These are phyloP conservation scores for Tolypocladium nubicola DNA, from an alignment of 2,329 filamentous ascomycete species.

Conservation along the genomic window DNA sequence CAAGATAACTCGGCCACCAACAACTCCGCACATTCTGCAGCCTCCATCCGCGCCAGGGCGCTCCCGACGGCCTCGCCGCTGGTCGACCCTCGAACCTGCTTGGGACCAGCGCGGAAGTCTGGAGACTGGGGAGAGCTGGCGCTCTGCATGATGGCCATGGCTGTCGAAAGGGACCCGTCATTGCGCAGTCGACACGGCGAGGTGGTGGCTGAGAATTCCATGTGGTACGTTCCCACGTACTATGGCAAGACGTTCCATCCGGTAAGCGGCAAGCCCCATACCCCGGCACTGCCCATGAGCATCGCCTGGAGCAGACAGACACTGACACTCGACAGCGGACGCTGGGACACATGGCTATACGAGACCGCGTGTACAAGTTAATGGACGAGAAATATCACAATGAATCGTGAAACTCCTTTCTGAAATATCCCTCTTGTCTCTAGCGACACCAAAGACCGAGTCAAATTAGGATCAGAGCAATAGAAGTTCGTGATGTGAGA, in stretches of 20 bases:
- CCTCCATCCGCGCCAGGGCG: slow-evolving; percentile 1
- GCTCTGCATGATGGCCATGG: slow-evolving; percentile 33
- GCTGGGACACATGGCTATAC: slow-evolving; percentile 25
- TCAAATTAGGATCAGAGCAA: no score
- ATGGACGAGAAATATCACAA: slow-evolving; percentile 7
- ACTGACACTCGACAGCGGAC: slow-evolving; percentile 15
- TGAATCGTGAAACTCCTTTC: not conserved
- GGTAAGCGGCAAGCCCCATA: slow-evolving; percentile 11
- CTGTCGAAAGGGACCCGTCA: slow-evolving; percentile 21
- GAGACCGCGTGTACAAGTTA: slow-evolving; percentile 12
- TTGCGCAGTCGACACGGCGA: slow-evolving; percentile 18
- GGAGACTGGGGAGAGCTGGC: slow-evolving; percentile 33
- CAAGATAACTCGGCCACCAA: slow-evolving; percentile 21
- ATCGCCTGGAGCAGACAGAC: not conserved
- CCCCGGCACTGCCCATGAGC: not conserved
- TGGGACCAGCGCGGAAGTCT: slow-evolving; percentile 19
- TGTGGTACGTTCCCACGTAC: slow-evolving; percentile 37
- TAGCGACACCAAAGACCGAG: not conserved
- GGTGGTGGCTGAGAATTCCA: slow-evolving; percentile 19
- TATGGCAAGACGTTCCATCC: slow-evolving; percentile 36
- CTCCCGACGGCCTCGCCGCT: slow-evolving; percentile 20
- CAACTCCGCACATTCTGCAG: not conserved
- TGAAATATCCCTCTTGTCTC: not conserved
- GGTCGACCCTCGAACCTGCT: slow-evolving; percentile 25
- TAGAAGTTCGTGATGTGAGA: no score